Evolutionary conservation across 768 basidiomycete species (phyloP).

Genomic region (Porpolomopsis calyptriformis): DNA sequence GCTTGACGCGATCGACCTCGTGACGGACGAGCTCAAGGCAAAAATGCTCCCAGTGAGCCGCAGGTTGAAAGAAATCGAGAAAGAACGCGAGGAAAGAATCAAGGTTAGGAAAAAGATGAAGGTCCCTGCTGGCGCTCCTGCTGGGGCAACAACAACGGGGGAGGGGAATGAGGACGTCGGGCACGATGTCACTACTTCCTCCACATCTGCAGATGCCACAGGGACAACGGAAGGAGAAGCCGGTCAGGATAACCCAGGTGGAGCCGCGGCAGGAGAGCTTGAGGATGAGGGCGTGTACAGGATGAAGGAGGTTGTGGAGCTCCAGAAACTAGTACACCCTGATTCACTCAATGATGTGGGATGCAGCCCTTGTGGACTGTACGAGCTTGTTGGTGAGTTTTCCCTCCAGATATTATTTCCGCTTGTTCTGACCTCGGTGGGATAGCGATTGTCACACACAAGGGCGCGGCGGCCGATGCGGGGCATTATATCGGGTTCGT

Average conservation of each 20-base stretch:
- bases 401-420: neutral
- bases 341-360: constrained; percentile 61
- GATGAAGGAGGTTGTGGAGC: constrained; percentile 50
- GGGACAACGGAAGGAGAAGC: constrained; percentile 15
- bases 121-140: constrained; percentile 15
- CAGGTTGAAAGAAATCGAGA: constrained; percentile 69
- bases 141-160: neutral
- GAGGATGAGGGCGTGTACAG: constrained; percentile 59
- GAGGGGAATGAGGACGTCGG: constrained; percentile 32
- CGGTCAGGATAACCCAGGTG: constrained; percentile 14
- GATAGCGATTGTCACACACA: constrained; percentile 89
- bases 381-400: constrained; percentile 79
- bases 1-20: constrained; percentile 76
- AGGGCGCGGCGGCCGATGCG: constrained; percentile 88
- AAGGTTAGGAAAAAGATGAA: constrained; percentile 76
- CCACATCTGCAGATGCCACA: constrained; percentile 13
- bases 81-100: constrained; percentile 71
- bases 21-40: constrained; percentile 64
- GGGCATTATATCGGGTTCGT: constrained; percentile 95
- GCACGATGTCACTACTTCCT: constrained; percentile 18
- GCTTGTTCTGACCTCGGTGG: neutral
- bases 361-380: constrained; percentile 68
- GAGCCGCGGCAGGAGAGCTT: constrained; percentile 35
- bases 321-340: constrained; percentile 53
- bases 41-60: constrained; percentile 63